Base-by-base conservation (phyloP, 1,284 basidiomycete genomes). In the Apiotrichum montevideense region DNA sequence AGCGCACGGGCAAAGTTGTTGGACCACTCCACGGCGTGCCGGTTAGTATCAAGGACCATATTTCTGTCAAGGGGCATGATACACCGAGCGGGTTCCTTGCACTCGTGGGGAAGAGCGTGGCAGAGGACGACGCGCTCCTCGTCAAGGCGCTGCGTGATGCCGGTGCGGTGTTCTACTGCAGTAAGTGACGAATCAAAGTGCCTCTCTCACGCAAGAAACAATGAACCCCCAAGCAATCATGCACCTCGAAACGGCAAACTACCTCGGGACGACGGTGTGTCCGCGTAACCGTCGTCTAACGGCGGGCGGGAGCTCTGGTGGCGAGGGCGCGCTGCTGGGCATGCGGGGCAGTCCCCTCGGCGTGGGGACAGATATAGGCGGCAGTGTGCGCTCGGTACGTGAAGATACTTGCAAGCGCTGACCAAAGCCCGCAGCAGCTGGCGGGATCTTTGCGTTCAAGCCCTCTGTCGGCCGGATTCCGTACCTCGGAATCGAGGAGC, bases 1-100 rank as follows among this genome's bases (percentile, higher is more conserved):
- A 77, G 48, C 66, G 66, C 37, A 80, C 77, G 0, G 80, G 80
- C 11, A 78, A 76, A 60, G 66, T 77, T 3, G 76, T 82, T n/a
- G 84, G 84, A 0, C 82, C 83, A 2, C 72, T 85, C n/a, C 83
- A 85, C 63, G 84, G 85, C 4, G 71, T 87, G 2, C 84, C 84
- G 0, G 74, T 86, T 52, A 84, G 81, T 10, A 64, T 87, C 57
- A 85, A 84, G 75, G 59, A 78, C 54, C 72, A 77, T 48, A 71
- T 78, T 44, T 59, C 67, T 47, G 64, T 77, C 53, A 68, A 76
- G 1, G 72, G 76, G 0, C 72, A 80, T 10, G 66, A 60, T 35
- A 54, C 62, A 35, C 55, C 65, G 1, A 51, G 55, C 5, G 68
- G 63, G 10, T 63, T 66, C 47, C 58, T 66, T 29, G 37, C 49